Conservation (phyloP, 1,139 yeast genomes). For the Suhomyces maxii region DNA sequence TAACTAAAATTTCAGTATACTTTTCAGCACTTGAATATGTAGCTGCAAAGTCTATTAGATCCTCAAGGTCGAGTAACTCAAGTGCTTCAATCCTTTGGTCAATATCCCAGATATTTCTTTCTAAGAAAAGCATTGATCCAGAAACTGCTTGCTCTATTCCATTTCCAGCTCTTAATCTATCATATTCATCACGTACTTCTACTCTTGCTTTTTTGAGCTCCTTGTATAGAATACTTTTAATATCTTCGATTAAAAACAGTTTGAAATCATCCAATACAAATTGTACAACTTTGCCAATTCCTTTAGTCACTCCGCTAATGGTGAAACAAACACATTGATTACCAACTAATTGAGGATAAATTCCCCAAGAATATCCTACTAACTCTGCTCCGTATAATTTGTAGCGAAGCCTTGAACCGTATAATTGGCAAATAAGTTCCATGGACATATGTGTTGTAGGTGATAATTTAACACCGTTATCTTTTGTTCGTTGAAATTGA, state of each 20-base stretch:
- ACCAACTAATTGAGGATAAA: conserved; percentile 52
- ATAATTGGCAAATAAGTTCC: conserved; percentile 51
- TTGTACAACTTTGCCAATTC: conserved; percentile 30
- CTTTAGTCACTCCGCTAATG: conserved; percentile 48
- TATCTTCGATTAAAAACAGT: conserved; percentile 11
- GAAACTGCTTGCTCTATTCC: conserved; percentile 48
- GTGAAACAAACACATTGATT: conserved; percentile 50
- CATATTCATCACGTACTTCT: conserved; percentile 43
- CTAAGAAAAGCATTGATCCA: conserved; percentile 51
- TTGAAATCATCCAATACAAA: conserved; percentile 22
- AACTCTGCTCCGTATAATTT: conserved; percentile 51
- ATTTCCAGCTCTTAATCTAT: conserved; percentile 31
- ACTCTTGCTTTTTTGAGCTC: conserved; percentile 46
- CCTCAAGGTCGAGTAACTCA: conserved; percentile 26
- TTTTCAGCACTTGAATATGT: conserved; percentile 23
- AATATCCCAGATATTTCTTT: conserved; percentile 50
- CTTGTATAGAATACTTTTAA: conserved; percentile 23
- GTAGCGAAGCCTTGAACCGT: conserved; percentile 39
- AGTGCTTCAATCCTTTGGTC: conserved; percentile 47
- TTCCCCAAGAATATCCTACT: conserved; percentile 55
- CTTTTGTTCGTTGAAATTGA: conserved; percentile 34
- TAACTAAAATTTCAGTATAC: conserved; percentile 44
- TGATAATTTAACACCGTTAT: conserved; percentile 20
- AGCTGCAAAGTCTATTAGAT: conserved; percentile 21
- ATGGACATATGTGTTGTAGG: conserved; percentile 39